phyloP scores from a whole-genome alignment of 192 early-diverging fungal species.

The Borealophlyctis nickersoniae region DNA sequence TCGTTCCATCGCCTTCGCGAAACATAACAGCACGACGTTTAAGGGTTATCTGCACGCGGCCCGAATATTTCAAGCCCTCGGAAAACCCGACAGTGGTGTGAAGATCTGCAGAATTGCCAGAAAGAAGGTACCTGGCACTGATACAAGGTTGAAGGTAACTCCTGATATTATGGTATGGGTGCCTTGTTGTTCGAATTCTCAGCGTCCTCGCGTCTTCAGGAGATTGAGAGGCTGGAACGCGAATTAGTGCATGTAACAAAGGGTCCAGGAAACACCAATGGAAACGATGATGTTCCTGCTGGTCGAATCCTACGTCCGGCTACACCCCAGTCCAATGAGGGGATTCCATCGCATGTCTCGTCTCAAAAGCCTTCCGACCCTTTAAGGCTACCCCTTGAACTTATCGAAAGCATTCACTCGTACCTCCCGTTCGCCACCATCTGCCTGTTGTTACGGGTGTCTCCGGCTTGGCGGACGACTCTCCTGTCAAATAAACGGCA shows the following conservation, averaged over 20 bases:
- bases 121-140: background rate
- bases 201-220: too few species aligned
- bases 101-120: slow-evolving; percentile 8
- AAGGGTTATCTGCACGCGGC: slow-evolving; percentile 10
- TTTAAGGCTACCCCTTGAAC: slow-evolving; percentile 5
- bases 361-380: background rate
- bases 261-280: background rate
- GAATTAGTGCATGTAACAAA: background rate
- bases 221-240: background rate
- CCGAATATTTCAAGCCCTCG: slow-evolving; percentile 1
- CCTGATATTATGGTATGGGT: background rate
- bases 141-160: slow-evolving; percentile 2
- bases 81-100: background rate
- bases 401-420: background rate
- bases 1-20: background rate
- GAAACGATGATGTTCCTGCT: background rate
- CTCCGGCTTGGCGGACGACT: slow-evolving; percentile 6
- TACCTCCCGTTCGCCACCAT: slow-evolving; percentile 9
- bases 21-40: background rate
- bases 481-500: background rate
- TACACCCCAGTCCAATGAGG: too few species aligned
- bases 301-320: too few species aligned
- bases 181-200: background rate
- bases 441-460: background rate
- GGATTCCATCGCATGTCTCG: background rate